Evolutionary conservation across 2,329 filamentous ascomycete genomes (phyloP), one percentile per base, ranked within the genome.

Genomic region (Ascochyta fabae): DNA sequence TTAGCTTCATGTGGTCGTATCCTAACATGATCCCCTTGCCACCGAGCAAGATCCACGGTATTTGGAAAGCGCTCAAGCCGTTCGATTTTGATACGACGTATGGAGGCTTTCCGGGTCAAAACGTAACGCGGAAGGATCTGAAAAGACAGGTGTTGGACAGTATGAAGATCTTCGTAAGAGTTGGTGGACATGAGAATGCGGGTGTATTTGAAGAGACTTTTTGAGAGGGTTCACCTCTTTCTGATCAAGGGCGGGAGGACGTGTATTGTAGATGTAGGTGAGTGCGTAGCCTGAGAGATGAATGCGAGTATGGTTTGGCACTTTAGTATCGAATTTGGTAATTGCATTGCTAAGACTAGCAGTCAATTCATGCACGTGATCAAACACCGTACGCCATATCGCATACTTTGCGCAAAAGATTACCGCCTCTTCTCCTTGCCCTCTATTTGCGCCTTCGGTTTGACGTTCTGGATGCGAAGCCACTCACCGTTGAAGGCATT

Each of bases 401-500:
- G 7, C 16, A 22, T 13, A 19, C 19, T 19, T 19, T 19, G 19
- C 1, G 34, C 3, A 4, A 31, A 13, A 10, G 1, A 19, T 53
- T 65, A 68, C 29, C 62, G 35, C 16, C 23, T 47, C 45, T 53
- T 29, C 36, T 62, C 56, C 51, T 59, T 56, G 1, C 58, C 62
- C 27, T 75, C 70, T 29, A 63, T 43, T 48, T 67, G 65, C 19
- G 64, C 63, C 53, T 76, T 71, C 1, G 86, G 86, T 26, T 76
- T 76, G 0, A 84, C 82, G 48, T 83, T 73, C 15, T 80, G 77
- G 16, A 82, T 85, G 43, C 81, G 79, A 45, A 94, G 80, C 92
- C 94, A 98, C 75, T 97, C 92, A 47, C 95, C 95, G 66, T 98
- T 98, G 75, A 99, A 99, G 1, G 95, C 95, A 73, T 97, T 98